Evolutionary conservation across 495 filamentous ascomycete genomes (phyloP), one percentile per base, ranked within the genome.

Genomic region (Xylaria palmicola): DNA sequence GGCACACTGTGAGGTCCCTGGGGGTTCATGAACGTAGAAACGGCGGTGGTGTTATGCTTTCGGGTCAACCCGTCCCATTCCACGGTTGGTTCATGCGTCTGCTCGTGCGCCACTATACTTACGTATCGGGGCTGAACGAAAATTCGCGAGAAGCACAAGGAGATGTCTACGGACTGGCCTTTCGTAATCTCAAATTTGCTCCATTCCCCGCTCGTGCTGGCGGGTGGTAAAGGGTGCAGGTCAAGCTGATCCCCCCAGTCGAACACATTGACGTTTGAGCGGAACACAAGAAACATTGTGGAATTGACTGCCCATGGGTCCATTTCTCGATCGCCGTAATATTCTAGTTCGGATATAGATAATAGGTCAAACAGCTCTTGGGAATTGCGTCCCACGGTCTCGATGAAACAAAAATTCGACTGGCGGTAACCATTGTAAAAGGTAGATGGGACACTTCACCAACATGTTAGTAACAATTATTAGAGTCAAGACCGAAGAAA

Each of bases 391-490:
- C 51, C 51, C 0, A 54, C 36, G 6, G 36, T 40, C 29, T 54
- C 51, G 51, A 54, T 41, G 6, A 54, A 54, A 22, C 51, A 54
- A 54, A 54, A 7, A n/a, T 39, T 54, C 12, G 51, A 54, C 24
- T 54, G 51, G 4, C 22, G 9, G 1, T 20, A 17, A 41, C 7
- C 17, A 3, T 27, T 15, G 12, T 24, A n/a, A 7, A 5, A 1
- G 51, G 2, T 17, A 4, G 34, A 22, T 41, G 51, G 36, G 29
- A 54, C 15, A 41, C 51, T 54, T 54, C 17, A 30, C 22, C 10
- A 17, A 13, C 17, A 36, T 3, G 24, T 9, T 53, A n/a, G n/a
- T n/a, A 53, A 20, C 19, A 34, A 22, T 15, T 50, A 8, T 22
- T 19, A 9, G 5, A 4, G 17, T 50, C 5, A 17, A 30, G 1